Conservation (phyloP, 2,329 filamentous ascomycete species). For the Claviceps pazoutovae region DNA sequence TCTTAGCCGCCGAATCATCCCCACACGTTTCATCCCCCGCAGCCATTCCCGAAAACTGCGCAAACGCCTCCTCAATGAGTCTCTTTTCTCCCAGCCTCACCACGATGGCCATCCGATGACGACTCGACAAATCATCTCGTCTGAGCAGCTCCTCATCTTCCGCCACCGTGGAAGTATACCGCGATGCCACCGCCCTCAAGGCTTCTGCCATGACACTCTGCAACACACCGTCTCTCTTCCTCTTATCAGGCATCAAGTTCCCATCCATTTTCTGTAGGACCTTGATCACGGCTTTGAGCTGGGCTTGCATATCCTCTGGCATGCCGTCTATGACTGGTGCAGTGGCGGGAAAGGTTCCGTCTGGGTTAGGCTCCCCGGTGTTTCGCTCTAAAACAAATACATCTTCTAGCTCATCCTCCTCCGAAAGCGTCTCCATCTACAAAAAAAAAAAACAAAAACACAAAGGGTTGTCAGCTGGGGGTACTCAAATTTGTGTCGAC, state of each 20-base stretch:
- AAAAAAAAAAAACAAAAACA: not conserved
- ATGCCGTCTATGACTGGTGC: conserved; percentile 24
- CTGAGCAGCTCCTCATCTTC: conserved; percentile 27
- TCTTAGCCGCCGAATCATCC: conserved; percentile 16
- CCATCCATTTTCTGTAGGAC: conserved; percentile 30
- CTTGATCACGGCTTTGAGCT: conserved; percentile 37
- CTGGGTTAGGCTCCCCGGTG: conserved; percentile 34
- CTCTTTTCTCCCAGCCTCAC: conserved; percentile 62
- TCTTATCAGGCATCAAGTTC: conserved; percentile 32
- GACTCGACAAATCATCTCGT: conserved; percentile 15
- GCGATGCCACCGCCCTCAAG: conserved; percentile 23
- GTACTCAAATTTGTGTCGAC: not conserved
- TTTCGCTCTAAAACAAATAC: conserved; percentile 54
- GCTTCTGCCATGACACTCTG: conserved; percentile 25
- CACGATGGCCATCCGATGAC: conserved; percentile 45
- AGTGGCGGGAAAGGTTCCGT: conserved; percentile 28
- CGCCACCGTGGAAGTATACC: conserved; percentile 28
- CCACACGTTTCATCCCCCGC: conserved; percentile 11
- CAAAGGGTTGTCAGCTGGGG: not conserved
- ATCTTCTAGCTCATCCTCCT: conserved; percentile 59
- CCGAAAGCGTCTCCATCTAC: conserved; percentile 26
- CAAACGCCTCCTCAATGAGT: conserved; percentile 42
- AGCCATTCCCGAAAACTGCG: conserved; percentile 14
- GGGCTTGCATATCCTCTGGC: conserved; percentile 37
- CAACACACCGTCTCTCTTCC: conserved; percentile 32